These are phyloP conservation scores for Vigna nakashimae DNA, from an alignment of 306 rosid genomes.

Conservation along the genomic window DNA sequence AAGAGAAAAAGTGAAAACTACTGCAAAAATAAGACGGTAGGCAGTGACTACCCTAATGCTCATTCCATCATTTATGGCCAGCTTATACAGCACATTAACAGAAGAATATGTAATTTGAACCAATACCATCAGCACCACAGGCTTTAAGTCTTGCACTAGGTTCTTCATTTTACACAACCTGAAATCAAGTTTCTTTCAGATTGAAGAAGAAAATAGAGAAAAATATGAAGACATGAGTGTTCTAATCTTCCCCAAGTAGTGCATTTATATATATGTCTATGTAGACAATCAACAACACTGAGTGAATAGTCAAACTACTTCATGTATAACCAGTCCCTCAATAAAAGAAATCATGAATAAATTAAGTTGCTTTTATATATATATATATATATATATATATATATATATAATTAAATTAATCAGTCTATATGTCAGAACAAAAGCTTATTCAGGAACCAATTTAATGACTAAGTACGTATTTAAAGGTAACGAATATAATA, in stretches of 20 bases:
- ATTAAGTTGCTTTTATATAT: not conserved
- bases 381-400: no score
- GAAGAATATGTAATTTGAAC: constrained; percentile 60
- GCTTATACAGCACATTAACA: constrained; percentile 61
- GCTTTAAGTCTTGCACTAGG: constrained; percentile 48
- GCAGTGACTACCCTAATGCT: constrained; percentile 60
- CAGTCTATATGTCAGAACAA: not conserved
- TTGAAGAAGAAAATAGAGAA: constrained; percentile 2
- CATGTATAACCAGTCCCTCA: not conserved
- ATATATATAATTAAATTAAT: not conserved
- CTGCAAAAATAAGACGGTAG: constrained; percentile 59
- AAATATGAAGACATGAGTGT: not conserved
- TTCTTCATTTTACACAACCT: constrained; percentile 1
- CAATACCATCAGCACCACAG: constrained; percentile 54
- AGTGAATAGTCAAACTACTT: not conserved
- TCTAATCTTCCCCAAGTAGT: not conserved
- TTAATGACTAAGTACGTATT: not conserved
- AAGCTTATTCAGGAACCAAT: not conserved
- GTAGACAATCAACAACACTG: not conserved
- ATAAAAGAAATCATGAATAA: not conserved
- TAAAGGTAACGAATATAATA: not conserved
- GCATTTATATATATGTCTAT: not conserved
- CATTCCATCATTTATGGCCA: constrained; percentile 70
- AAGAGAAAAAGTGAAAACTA: constrained; percentile 53
- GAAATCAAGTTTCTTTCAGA: not conserved